phyloP scores from a whole-genome alignment of 192 early-diverging fungal genomes.

The Cladochytrium replicatum region DNA sequence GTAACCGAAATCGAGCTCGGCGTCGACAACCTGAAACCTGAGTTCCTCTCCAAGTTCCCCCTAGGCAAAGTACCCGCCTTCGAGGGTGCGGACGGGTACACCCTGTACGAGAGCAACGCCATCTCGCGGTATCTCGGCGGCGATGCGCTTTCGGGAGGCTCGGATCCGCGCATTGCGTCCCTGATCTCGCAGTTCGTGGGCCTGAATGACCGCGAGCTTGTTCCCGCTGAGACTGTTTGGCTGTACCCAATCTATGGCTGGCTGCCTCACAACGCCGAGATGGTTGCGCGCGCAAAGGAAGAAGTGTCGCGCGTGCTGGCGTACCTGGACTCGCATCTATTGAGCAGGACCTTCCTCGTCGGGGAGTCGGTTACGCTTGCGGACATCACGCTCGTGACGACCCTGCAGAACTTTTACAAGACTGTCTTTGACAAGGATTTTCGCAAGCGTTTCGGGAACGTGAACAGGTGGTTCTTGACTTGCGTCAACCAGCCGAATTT shows the following conservation, averaged over 20 bases:
- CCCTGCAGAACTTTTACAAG: not conserved
- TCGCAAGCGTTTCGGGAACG: not conserved
- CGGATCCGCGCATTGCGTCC: conserved; percentile 9
- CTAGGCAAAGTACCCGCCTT: conserved; percentile 84
- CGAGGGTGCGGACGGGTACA: conserved; percentile 68
- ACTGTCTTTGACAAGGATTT: not conserved
- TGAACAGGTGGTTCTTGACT: not conserved
- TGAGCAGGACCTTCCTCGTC: not conserved
- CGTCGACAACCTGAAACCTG: conserved; percentile 34
- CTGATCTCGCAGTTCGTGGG: not conserved
- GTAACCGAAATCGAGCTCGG: not conserved
- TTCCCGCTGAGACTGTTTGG: not conserved
- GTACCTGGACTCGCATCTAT: not conserved
- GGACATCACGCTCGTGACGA: not conserved
- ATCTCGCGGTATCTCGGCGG: conserved; percentile 72
- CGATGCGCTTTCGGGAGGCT: not conserved
- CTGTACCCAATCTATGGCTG: not conserved
- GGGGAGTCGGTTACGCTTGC: not conserved
- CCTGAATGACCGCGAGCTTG: not conserved
- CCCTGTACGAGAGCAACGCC: conserved; percentile 72
- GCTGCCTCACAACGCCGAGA: not conserved
- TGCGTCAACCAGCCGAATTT: not conserved
- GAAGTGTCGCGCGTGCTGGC: not conserved
- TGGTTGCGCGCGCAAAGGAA: not conserved
- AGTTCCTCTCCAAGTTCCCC: conserved; percentile 87